Percentiles rank a stretch among this genome's conserved stretches.
These are phyloP conservation scores for Colletotrichum sansevieriae DNA, from an alignment of 2,329 filamentous ascomycete species.

Conservation along the genomic window DNA sequence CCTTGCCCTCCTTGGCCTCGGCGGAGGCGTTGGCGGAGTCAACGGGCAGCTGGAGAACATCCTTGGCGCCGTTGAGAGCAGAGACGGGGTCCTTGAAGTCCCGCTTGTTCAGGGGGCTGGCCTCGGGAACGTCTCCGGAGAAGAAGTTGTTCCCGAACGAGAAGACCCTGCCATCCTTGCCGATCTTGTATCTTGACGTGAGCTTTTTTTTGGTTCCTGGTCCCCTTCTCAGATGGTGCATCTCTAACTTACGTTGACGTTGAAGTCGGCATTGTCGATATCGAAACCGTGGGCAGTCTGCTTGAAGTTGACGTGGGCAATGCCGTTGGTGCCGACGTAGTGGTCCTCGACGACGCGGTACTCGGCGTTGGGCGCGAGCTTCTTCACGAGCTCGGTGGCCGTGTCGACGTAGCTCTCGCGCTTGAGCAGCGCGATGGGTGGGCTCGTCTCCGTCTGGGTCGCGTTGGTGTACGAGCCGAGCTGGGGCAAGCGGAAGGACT, in stretches of 20 bases:
- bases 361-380: conserved; percentile 47
- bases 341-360: conserved; percentile 62
- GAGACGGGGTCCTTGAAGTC: conserved; percentile 57
- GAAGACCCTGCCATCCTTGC: conserved; percentile 62
- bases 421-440: conserved; percentile 47
- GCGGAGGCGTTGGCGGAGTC: conserved; percentile 46
- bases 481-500: conserved; percentile 50
- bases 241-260: conserved; percentile 62
- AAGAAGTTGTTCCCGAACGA: conserved; percentile 64
- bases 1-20: conserved; percentile 45
- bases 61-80: conserved; percentile 57
- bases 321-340: conserved; percentile 63
- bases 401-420: conserved; percentile 54
- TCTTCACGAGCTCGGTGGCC: conserved; percentile 54
- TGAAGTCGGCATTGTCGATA: conserved; percentile 68
- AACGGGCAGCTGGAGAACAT: conserved; percentile 51
- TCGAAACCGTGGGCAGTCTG: conserved; percentile 66
- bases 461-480: conserved; percentile 50
- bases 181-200: conserved; percentile 52
- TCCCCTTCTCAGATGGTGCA: neutral
- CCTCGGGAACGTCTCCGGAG: conserved; percentile 57
- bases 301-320: conserved; percentile 68
- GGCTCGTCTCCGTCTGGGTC: conserved; percentile 44
- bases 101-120: conserved; percentile 54
- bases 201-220: conserved; percentile 18